phyloP scores from a whole-genome alignment of 2,329 filamentous ascomycete species.

The Pseudogymnoascus sp. region DNA sequence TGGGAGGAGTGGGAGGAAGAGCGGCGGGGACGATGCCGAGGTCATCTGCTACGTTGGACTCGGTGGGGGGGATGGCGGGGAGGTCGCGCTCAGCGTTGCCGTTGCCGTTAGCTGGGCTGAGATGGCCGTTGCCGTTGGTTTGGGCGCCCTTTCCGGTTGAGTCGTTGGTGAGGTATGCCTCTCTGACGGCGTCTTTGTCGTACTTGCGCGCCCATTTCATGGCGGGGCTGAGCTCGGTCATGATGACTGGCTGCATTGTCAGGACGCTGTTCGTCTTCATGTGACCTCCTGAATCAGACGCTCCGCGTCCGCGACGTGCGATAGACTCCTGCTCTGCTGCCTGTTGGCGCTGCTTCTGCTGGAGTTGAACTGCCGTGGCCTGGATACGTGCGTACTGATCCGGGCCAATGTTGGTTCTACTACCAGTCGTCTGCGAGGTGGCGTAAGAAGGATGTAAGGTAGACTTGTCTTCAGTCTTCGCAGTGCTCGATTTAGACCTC shows the following conservation, averaged over 20 bases:
- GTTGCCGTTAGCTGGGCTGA: constrained; percentile 25
- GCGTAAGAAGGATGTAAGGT: constrained; percentile 33
- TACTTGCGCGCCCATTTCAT: constrained; percentile 97
- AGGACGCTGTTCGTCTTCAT: constrained; percentile 85
- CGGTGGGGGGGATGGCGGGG: constrained; percentile 16
- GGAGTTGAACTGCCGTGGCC: constrained; percentile 77
- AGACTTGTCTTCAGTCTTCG: constrained; percentile 43
- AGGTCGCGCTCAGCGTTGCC: constrained; percentile 21
- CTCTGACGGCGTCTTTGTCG: constrained; percentile 78
- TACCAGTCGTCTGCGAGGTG: constrained; percentile 39
- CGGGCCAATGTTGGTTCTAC: constrained; percentile 76
- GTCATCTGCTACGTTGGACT: constrained; percentile 24
- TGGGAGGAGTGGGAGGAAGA: constrained; percentile 19
- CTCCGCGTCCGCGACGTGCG: constrained; percentile 47
- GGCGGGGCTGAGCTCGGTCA: constrained; percentile 81
- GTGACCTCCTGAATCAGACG: constrained; percentile 37
- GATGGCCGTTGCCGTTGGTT: constrained; percentile 17
- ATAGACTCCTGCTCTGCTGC: constrained; percentile 15
- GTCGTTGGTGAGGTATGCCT: constrained; percentile 72
- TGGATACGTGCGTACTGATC: constrained; percentile 93
- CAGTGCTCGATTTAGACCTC: constrained; percentile 63
- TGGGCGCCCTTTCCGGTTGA: constrained; percentile 49
- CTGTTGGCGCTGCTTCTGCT: constrained; percentile 57
- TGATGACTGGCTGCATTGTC: constrained; percentile 75
- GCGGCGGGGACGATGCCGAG: constrained; percentile 15